These are phyloP conservation scores for Trichophaea hybrida DNA, from an alignment of 2,329 filamentous ascomycete species.

Conservation along the genomic window DNA sequence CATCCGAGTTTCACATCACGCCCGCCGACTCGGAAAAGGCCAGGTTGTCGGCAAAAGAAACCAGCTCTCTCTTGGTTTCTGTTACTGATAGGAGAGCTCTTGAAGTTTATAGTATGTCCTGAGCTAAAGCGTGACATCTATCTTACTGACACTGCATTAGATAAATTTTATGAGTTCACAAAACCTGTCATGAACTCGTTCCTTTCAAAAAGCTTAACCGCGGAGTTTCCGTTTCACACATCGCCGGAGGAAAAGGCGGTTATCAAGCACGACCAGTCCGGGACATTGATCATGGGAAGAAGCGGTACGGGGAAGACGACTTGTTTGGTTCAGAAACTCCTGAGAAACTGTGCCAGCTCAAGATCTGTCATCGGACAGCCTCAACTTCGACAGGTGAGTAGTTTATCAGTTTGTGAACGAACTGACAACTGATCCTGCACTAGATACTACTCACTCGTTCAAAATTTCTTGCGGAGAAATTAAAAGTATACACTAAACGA, in stretches of 20 bases:
- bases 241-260: conserved; percentile 26
- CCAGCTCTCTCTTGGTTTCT: background rate
- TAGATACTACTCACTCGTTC: conserved; percentile 29
- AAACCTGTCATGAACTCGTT: conserved; percentile 26
- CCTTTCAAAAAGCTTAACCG: conserved; percentile 9
- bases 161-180: conserved; percentile 29
- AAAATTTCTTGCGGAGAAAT: conserved; percentile 25
- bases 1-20: background rate
- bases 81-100: background rate
- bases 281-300: conserved; percentile 29
- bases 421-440: too few species aligned
- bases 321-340: conserved; percentile 29
- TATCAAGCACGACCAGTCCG: conserved; percentile 26
- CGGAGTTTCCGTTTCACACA: conserved; percentile 29
- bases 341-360: conserved; percentile 25
- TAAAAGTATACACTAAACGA: conserved; percentile 24
- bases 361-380: background rate
- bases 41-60: background rate
- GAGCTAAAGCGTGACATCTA: background rate
- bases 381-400: conserved; percentile 13
- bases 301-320: conserved; percentile 31
- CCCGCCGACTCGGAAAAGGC: background rate
- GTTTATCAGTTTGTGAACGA: conserved; percentile 16
- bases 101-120: background rate
- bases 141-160: background rate